Evolutionary conservation across 257 asterid species (phyloP), one percentile per base, ranked within the genome.

Genomic region (Nicotiana noctiflora): DNA sequence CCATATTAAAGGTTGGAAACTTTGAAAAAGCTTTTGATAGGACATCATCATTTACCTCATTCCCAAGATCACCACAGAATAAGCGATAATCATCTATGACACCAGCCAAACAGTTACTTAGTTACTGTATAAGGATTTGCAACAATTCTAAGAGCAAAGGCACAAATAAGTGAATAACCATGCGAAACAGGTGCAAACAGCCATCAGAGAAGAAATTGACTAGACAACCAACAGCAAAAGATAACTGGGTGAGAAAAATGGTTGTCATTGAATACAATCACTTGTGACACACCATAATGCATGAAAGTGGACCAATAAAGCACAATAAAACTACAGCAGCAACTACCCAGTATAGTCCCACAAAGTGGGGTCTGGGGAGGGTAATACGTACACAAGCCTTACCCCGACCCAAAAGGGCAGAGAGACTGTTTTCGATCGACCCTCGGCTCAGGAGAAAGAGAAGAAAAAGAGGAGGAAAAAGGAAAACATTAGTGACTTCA

Each of bases 61-160:
- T 94, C 82, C 98, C 98, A 86, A 94, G 98, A 88, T 94, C 97
- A 56, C 98, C 98, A 83, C 99, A 93, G 82, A 95, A 95, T 56
- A 93, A 89, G 37, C 98, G 98, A 87, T 84, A 89, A 85, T 94
- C 98, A 93, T 94, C 96, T 94, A 94, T 84, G 81, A 40, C 56
- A 68, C 76, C 55, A 19, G 3, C 55, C 31, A 12, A 34, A 67
- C 29, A 67, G 53, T 10, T n/a, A 55, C 9, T 15, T 55, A 67
- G 76, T 68, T 37, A 68, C 55, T 9, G 14, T n/a, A 68, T 4
- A n/a, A 37, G 8, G 11, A 37, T 68, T n/a, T 68, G 76, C 53
- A 68, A 23, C 76, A 37, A 68, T 68, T 67, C 32, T 34, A 19
- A 68, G 56, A 68, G 18, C 8, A 37, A 68, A 37, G 76, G 76